Evolutionary conservation across 306 rosid species (phyloP).

Genomic region (Phaseolus lunatus): DNA sequence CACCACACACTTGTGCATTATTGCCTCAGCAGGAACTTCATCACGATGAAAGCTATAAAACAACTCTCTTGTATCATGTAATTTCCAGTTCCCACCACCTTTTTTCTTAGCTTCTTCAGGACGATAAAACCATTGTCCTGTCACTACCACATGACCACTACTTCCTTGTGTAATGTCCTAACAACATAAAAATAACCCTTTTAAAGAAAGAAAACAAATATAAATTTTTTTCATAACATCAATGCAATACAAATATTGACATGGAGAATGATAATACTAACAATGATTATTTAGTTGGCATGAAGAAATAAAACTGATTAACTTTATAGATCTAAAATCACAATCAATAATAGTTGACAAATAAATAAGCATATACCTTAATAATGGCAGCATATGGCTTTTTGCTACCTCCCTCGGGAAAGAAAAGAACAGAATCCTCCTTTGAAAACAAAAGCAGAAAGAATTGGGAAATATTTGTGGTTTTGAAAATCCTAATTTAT

Average conservation of each 20-base stretch:
- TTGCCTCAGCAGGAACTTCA: slow-evolving; percentile 93
- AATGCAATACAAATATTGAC: slow-evolving; percentile 8
- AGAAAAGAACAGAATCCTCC: slow-evolving; percentile 94
- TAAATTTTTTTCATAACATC: too few relatives aligned
- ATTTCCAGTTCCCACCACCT: slow-evolving; percentile 88
- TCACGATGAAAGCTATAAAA: slow-evolving; percentile 97
- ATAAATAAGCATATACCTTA: slow-evolving; percentile 58
- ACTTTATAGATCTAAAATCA: not conserved
- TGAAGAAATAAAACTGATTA: not conserved
- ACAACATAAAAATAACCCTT: slow-evolving; percentile 25
- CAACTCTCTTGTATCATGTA: slow-evolving; percentile 84
- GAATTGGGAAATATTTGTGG: not conserved
- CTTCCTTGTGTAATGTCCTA: slow-evolving; percentile 73
- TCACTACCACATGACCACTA: slow-evolving; percentile 68
- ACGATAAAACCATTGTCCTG: slow-evolving; percentile 98
- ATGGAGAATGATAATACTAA: not conserved
- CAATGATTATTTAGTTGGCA: not conserved
- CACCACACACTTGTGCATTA: slow-evolving; percentile 93
- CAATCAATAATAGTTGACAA: not conserved
- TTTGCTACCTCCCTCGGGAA: slow-evolving; percentile 65
- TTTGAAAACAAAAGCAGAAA: slow-evolving; percentile 36
- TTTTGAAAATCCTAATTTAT: not conserved
- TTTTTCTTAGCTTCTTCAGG: slow-evolving; percentile 93
- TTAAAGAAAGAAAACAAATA: not conserved
- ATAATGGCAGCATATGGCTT: slow-evolving; percentile 94